Evolutionary conservation across 139 green algal species (phyloP).

Genomic region (Micromonas pusilla): DNA sequence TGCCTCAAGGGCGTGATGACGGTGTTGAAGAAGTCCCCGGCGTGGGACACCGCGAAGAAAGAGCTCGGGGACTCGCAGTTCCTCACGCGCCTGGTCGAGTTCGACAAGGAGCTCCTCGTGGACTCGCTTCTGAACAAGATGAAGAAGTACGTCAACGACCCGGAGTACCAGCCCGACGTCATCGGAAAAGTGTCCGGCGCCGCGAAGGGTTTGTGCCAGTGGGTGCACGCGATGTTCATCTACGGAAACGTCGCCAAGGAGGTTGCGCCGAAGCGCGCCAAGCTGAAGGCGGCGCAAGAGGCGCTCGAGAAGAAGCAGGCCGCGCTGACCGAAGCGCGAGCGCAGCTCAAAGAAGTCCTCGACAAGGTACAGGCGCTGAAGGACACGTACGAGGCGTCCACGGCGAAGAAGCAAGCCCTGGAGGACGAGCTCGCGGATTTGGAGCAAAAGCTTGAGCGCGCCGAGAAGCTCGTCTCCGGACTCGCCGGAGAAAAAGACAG

Average conservation of each 20-base stretch:
- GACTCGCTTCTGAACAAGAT: conserved; percentile 76
- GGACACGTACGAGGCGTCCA: conserved; percentile 67
- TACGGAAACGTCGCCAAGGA: conserved; percentile 74
- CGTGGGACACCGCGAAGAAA: conserved; percentile 78
- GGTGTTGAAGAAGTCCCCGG: conserved; percentile 63
- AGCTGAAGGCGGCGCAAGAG: conserved; percentile 72
- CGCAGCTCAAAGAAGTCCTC: conserved; percentile 59
- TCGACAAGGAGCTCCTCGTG: conserved; percentile 65
- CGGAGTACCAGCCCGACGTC: conserved; percentile 57
- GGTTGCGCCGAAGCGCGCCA: conserved; percentile 69
- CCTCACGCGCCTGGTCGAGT: conserved; percentile 65
- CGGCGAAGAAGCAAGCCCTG: conserved; percentile 57
- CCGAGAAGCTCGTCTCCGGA: conserved; percentile 60
- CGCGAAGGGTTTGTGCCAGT: conserved; percentile 64
- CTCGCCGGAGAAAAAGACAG: conserved; percentile 58
- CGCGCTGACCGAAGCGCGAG: conserved; percentile 53
- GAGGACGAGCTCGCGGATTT: conserved; percentile 69
- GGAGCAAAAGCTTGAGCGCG: conserved; percentile 67
- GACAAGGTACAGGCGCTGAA: conserved; percentile 71
- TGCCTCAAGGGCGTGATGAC: conserved; percentile 61
- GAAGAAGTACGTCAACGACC: conserved; percentile 56
- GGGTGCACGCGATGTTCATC: conserved; percentile 74
- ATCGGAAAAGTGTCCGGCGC: conserved; percentile 55
- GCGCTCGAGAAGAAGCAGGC: conserved; percentile 53
- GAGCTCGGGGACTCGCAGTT: conserved; percentile 64